phyloP scores from a whole-genome alignment of 495 filamentous ascomycete species.

The Aspergillus wentii region DNA sequence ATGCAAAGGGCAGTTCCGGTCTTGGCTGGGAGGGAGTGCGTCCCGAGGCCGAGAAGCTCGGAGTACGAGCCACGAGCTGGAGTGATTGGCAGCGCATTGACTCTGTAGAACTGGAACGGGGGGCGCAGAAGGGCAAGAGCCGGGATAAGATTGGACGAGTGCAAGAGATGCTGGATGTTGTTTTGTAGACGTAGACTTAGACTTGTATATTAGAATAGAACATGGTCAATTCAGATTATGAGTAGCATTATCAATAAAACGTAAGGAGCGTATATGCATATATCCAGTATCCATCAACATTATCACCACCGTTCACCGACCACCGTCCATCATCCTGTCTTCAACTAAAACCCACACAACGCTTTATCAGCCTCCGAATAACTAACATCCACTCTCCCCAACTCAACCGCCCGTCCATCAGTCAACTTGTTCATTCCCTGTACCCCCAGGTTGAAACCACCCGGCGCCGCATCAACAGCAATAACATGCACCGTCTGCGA shows the following conservation, averaged over 20 bases:
- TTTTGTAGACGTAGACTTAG: too few relatives aligned
- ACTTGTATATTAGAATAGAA: slow-evolving; percentile 10
- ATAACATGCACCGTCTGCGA: slow-evolving; percentile 55
- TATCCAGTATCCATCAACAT: not conserved
- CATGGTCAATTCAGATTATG: not conserved
- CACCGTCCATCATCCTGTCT: not conserved
- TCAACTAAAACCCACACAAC: slow-evolving; percentile 30
- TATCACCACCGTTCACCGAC: not conserved
- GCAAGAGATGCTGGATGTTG: slow-evolving; percentile 72
- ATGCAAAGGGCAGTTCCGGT: slow-evolving; percentile 33
- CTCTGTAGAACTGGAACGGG: slow-evolving; percentile 63
- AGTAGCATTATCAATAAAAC: too few relatives aligned
- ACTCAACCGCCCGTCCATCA: slow-evolving; percentile 40
- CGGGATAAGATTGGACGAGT: slow-evolving; percentile 80
- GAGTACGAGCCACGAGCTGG: slow-evolving; percentile 59
- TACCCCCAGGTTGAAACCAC: slow-evolving; percentile 62
- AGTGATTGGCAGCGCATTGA: slow-evolving; percentile 85
- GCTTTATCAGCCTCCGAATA: slow-evolving; percentile 36
- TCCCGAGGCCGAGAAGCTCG: slow-evolving; percentile 44
- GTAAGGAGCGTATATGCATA: too few relatives aligned
- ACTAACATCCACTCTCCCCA: slow-evolving; percentile 53
- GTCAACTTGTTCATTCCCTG: slow-evolving; percentile 65
- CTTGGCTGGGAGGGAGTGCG: slow-evolving; percentile 75
- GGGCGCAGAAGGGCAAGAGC: slow-evolving; percentile 62
- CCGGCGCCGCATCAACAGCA: slow-evolving; percentile 58